Conservation (phyloP, 2,329 filamentous ascomycete genomes). For the Hymenotorrendiella dingleyae region DNA sequence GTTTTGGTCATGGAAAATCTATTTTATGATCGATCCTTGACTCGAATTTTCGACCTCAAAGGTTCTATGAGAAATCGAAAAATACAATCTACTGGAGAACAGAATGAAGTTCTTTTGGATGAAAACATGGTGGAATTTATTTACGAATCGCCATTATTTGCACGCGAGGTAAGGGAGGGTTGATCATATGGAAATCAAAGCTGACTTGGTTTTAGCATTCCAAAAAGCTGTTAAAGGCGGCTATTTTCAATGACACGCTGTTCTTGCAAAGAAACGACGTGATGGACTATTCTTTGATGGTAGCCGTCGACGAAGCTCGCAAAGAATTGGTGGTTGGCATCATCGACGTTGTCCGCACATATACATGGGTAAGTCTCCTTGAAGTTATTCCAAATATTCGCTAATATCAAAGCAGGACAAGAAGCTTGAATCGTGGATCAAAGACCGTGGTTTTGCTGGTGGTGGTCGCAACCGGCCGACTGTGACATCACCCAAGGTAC, state of each 20-base stretch:
- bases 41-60: constrained; percentile 90
- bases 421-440: constrained; percentile 99
- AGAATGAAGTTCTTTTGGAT: constrained; percentile 92
- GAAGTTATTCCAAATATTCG: too few relatives aligned
- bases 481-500: constrained; percentile 89
- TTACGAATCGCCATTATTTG: constrained; percentile 92
- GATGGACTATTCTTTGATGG: constrained; percentile 99
- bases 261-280: constrained; percentile 94
- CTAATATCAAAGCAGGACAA: too few relatives aligned
- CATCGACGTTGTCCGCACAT: constrained; percentile 96
- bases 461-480: constrained; percentile 80
- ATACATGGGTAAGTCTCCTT: constrained; percentile 99
- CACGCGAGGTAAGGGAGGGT: constrained; percentile 61
- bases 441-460: constrained; percentile 80
- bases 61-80: constrained; percentile 98
- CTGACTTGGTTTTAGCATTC: constrained; percentile 64
- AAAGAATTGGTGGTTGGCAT: constrained; percentile 96
- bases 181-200: too few relatives aligned
- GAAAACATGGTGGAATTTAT: constrained; percentile 99
- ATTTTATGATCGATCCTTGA: constrained; percentile 90
- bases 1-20: constrained; percentile 95
- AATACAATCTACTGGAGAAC: constrained; percentile 90
- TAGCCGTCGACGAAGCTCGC: constrained; percentile 83
- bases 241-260: constrained; percentile 95
- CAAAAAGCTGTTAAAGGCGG: constrained; percentile 84